These are phyloP conservation scores for Lycium ferocissimum DNA, from an alignment of 257 asterid species.

Conservation along the genomic window DNA sequence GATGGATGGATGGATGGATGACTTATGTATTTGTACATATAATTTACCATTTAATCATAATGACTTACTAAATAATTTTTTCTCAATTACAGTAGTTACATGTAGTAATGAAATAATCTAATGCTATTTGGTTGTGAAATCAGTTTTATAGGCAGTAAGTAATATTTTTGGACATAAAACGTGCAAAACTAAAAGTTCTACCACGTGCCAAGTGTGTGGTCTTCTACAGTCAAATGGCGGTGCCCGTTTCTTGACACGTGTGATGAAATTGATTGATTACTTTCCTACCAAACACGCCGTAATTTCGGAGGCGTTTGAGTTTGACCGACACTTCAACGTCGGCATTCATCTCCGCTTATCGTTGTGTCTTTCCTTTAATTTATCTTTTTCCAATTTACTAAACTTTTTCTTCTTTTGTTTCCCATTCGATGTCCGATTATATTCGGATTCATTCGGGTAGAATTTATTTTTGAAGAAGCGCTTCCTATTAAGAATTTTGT, in stretches of 20 bases:
- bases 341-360: neutral
- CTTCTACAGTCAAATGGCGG: constrained; percentile 45
- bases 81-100: neutral
- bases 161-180: neutral
- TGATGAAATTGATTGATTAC: constrained; percentile 23
- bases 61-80: too few species aligned
- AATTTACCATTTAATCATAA: too few species aligned
- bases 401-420: too few species aligned
- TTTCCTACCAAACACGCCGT: constrained; percentile 24
- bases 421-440: too few species aligned
- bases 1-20: neutral
- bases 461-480: too few species aligned
- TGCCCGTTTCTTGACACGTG: constrained; percentile 40
- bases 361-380: neutral
- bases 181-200: neutral
- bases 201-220: constrained; percentile 44
- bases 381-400: neutral
- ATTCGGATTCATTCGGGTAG: too few species aligned
- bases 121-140: neutral
- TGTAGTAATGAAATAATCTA: neutral
- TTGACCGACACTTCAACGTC: constrained; percentile 9
- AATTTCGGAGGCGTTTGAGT: constrained; percentile 22
- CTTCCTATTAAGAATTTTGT: too few species aligned
- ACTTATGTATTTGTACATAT: too few species aligned
- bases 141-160: neutral